phyloP scores from a whole-genome alignment of 208 protist species.

The Leishmania martiniquensis region DNA sequence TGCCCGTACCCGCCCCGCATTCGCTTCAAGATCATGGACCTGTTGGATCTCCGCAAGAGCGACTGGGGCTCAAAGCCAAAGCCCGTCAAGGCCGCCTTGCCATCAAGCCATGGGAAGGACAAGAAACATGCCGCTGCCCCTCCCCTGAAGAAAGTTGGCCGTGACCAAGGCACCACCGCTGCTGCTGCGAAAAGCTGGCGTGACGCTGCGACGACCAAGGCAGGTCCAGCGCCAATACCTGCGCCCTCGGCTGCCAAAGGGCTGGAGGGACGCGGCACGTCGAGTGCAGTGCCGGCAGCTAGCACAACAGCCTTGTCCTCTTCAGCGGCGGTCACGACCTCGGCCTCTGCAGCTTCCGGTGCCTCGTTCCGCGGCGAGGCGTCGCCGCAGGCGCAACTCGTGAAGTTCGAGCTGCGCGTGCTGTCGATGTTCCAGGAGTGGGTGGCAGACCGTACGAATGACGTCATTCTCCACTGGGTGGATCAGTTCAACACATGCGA shows the following conservation, averaged over 20 bases:
- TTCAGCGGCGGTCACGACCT: conserved; percentile 2
- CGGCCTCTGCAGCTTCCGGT: neutral
- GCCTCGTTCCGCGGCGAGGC: conserved; percentile 21
- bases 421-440: conserved; percentile 75
- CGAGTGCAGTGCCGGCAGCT: neutral
- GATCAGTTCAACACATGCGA: conserved; percentile 76
- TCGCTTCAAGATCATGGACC: conserved; percentile 88
- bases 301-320: neutral
- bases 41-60: conserved; percentile 77
- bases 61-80: conserved; percentile 50
- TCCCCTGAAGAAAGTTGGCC: conserved; percentile 20
- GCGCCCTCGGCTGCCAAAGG: neutral
- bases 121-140: conserved; percentile 9
- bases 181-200: conserved; percentile 23
- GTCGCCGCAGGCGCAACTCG: conserved; percentile 27
- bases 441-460: conserved; percentile 77
- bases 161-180: neutral
- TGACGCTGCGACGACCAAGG: conserved; percentile 1
- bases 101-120: conserved; percentile 7
- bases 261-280: conserved; percentile 21
- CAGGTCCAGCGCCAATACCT: neutral
- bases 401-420: conserved; percentile 77
- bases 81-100: conserved; percentile 21
- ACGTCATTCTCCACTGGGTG: conserved; percentile 82
- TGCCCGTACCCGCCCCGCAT: conserved; percentile 80